Conservation (phyloP, 352 stramenopile species). For the Phytophthora fragariaefolia region DNA sequence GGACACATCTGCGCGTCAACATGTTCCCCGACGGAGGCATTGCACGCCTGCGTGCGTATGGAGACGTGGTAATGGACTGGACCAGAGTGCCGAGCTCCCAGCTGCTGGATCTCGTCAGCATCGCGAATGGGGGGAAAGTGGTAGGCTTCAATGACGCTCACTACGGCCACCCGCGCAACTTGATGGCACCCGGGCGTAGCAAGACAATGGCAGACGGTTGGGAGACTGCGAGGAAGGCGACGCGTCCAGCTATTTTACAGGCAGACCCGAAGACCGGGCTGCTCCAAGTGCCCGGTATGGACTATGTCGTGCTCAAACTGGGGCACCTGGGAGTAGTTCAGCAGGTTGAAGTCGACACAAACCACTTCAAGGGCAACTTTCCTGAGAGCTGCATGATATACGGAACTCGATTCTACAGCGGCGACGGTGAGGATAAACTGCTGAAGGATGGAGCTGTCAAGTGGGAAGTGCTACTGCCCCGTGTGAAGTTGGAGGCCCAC, state of each 20-base stretch:
- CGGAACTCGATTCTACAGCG: conserved; percentile 61
- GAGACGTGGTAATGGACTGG: conserved; percentile 74
- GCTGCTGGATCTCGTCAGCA: conserved; percentile 87
- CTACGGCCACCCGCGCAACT: conserved; percentile 94
- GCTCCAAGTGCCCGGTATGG: conserved; percentile 79
- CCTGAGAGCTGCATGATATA: conserved; percentile 91
- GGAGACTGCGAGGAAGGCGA: conserved; percentile 94
- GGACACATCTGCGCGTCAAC: conserved; percentile 91
- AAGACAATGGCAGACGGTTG: conserved; percentile 94
- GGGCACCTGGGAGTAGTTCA: conserved; percentile 77
- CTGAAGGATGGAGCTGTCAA: conserved; percentile 42
- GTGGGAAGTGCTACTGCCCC: conserved; percentile 89
- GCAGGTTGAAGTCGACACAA: conserved; percentile 91
- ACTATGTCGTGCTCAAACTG: conserved; percentile 94
- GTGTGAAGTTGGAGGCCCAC: conserved; percentile 88
- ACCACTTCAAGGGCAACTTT: conserved; percentile 97
- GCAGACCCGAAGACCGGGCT: conserved; percentile 53
- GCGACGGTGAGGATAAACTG: conserved; percentile 37
- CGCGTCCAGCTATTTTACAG: conserved; percentile 75
- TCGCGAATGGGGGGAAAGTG: conserved; percentile 85
- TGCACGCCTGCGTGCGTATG: conserved; percentile 87
- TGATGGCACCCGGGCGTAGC: conserved; percentile 88
- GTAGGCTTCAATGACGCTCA: conserved; percentile 94
- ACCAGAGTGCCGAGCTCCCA: conserved; percentile 48
- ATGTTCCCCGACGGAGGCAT: conserved; percentile 96